phyloP scores from a whole-genome alignment of 1,284 basidiomycete genomes.

The Mycocalia duriaeana region DNA sequence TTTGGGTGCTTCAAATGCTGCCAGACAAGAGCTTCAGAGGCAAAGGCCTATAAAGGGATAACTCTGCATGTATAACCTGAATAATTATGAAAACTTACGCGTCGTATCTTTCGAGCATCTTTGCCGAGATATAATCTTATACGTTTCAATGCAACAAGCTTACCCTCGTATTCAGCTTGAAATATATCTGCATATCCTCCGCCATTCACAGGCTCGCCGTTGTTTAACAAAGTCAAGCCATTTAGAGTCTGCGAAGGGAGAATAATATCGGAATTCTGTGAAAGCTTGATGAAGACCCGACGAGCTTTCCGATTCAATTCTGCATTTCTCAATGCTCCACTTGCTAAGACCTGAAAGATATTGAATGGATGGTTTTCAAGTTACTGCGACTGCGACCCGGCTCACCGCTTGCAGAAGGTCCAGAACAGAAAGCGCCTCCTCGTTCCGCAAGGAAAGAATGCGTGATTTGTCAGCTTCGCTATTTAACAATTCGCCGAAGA shows the following conservation, averaged over 20 bases:
- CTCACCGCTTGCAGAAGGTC: background rate
- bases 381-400: background rate
- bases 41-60: conserved; percentile 20
- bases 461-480: background rate
- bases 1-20: conserved; percentile 15
- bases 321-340: conserved; percentile 10
- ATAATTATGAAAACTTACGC: conserved; percentile 4
- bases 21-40: conserved; percentile 17
- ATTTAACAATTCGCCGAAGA: background rate
- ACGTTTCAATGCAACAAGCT: conserved; percentile 17
- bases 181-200: conserved; percentile 20
- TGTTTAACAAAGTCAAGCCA: conserved; percentile 11
- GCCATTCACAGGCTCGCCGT: conserved; percentile 12
- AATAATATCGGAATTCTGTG: conserved; percentile 16
- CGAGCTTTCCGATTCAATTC: conserved; percentile 15
- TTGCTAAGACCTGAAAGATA: conserved; percentile 5
- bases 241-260: conserved; percentile 18
- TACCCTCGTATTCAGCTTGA: conserved; percentile 15
- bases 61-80: background rate
- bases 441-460: background rate
- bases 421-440: background rate
- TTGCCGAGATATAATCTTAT: conserved; percentile 13
- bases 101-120: conserved; percentile 14
- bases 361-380: background rate
- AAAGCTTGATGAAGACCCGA: conserved; percentile 21